These are phyloP conservation scores for Naematelia encephala DNA, from an alignment of 768 basidiomycete species.

Conservation along the genomic window DNA sequence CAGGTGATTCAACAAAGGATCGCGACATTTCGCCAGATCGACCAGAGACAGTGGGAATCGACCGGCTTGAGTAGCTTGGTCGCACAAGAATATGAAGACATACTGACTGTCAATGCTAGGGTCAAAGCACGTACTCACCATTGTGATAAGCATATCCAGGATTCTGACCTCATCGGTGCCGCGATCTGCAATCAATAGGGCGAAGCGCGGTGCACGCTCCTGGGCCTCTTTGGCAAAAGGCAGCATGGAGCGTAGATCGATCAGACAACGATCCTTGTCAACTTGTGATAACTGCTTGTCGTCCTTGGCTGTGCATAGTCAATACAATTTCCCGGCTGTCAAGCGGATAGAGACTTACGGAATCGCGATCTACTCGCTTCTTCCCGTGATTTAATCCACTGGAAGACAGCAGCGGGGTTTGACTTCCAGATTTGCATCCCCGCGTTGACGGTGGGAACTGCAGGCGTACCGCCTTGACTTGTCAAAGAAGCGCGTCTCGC, in stretches of 20 bases:
- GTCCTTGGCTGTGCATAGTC: conserved; percentile 1
- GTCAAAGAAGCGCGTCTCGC: conserved; percentile 4
- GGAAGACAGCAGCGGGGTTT: conserved; percentile 8
- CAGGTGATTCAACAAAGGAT: not conserved
- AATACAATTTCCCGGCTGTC: not conserved
- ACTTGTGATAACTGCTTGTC: not conserved
- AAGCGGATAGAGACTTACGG: conserved; percentile 13
- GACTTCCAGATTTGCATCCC: conserved; percentile 3
- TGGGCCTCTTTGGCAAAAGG: conserved; percentile 14
- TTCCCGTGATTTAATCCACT: conserved; percentile 19
- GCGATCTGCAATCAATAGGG: conserved; percentile 2
- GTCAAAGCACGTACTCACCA: conserved; percentile 1
- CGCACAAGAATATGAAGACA: not conserved
- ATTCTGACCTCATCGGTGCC: not conserved
- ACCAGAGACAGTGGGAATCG: not conserved
- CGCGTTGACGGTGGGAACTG: not conserved
- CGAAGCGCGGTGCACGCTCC: conserved; percentile 7
- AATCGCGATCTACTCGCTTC: conserved; percentile 15
- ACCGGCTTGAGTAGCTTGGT: not conserved
- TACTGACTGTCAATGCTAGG: not conserved
- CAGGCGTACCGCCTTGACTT: conserved; percentile 1
- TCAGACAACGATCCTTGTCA: conserved; percentile 3
- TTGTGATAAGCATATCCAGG: conserved; percentile 4
- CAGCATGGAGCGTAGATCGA: conserved; percentile 8
- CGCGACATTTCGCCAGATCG: not conserved